Evolutionary conservation across 2,329 filamentous ascomycete genomes (phyloP).

Genomic region (Pestalotiopsis sp.): DNA sequence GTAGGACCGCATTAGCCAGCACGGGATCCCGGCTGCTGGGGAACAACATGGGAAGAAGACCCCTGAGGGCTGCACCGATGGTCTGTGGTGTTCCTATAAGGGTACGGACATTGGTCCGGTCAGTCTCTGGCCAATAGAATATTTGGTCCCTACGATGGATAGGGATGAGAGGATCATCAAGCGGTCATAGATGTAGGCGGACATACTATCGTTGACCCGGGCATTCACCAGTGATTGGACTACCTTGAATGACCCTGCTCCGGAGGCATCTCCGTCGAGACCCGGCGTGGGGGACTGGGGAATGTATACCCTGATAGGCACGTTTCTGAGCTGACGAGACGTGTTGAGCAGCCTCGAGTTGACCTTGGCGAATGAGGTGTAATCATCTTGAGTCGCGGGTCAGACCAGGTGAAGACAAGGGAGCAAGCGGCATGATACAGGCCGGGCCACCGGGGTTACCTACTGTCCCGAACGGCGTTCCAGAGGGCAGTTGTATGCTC

Average conservation of each 20-base stretch:
- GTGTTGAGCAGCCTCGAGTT: slow-evolving; percentile 77
- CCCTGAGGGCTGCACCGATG: slow-evolving; percentile 77
- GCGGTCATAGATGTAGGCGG: not conserved
- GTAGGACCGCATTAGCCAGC: slow-evolving; percentile 81
- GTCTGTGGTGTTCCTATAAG: slow-evolving; percentile 43
- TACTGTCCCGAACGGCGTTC: slow-evolving; percentile 76
- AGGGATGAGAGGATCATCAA: not conserved
- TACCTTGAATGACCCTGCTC: slow-evolving; percentile 63
- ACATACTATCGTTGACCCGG: slow-evolving; percentile 37
- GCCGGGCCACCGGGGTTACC: slow-evolving; percentile 26
- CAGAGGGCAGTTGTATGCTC: slow-evolving; percentile 82
- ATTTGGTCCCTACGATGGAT: not conserved
- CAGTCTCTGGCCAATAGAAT: not conserved
- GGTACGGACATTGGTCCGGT: not conserved
- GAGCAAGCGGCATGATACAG: not conserved
- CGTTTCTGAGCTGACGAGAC: slow-evolving; percentile 73
- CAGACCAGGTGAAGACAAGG: not conserved
- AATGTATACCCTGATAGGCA: slow-evolving; percentile 89
- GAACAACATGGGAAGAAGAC: slow-evolving; percentile 78
- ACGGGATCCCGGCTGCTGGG: slow-evolving; percentile 84
- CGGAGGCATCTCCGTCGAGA: slow-evolving; percentile 30
- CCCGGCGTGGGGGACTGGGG: slow-evolving; percentile 50
- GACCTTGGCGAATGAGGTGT: slow-evolving; percentile 71
- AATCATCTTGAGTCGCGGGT: slow-evolving; percentile 61
- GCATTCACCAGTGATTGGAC: slow-evolving; percentile 73